Evolutionary conservation across 108 stramenopile genomes (phyloP).

Genomic region (Seminavis robusta): DNA sequence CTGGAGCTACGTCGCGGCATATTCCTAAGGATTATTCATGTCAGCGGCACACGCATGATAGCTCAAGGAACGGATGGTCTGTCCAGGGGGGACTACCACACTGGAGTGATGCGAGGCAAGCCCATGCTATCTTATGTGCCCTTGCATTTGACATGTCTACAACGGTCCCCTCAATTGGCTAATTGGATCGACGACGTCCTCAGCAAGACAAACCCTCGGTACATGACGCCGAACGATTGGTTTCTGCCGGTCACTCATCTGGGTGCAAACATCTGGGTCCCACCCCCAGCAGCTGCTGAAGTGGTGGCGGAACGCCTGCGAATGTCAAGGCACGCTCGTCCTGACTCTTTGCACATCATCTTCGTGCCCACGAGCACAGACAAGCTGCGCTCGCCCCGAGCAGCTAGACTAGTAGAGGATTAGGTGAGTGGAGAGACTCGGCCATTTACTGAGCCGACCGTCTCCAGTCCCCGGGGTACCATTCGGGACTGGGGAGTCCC

Average conservation of each 20-base stretch:
- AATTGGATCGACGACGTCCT: too few relatives aligned
- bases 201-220: too few relatives aligned
- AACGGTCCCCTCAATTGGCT: slow-evolving; percentile 11
- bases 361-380: slow-evolving; percentile 32
- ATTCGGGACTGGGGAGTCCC: too few relatives aligned
- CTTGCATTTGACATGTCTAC: not conserved
- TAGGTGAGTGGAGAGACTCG: too few relatives aligned
- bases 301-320: slow-evolving; percentile 23
- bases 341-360: slow-evolving; percentile 21
- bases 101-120: slow-evolving; percentile 18
- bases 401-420: too few relatives aligned
- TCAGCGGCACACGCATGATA: slow-evolving; percentile 22
- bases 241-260: not conserved
- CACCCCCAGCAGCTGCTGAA: slow-evolving; percentile 28
- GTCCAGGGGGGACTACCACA: slow-evolving; percentile 5
- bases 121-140: slow-evolving; percentile 12
- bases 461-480: too few relatives aligned
- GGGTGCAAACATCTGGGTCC: slow-evolving; percentile 11
- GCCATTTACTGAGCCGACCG: too few relatives aligned
- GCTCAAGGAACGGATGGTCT: slow-evolving; percentile 14
- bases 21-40: slow-evolving; percentile 16
- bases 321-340: slow-evolving; percentile 23
- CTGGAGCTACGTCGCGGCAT: slow-evolving; percentile 14
- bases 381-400: too few relatives aligned
- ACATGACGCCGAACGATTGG: slow-evolving; percentile 23